Evolutionary conservation across 78 protist genomes (phyloP).

Genomic region (Paulinella micropora): DNA sequence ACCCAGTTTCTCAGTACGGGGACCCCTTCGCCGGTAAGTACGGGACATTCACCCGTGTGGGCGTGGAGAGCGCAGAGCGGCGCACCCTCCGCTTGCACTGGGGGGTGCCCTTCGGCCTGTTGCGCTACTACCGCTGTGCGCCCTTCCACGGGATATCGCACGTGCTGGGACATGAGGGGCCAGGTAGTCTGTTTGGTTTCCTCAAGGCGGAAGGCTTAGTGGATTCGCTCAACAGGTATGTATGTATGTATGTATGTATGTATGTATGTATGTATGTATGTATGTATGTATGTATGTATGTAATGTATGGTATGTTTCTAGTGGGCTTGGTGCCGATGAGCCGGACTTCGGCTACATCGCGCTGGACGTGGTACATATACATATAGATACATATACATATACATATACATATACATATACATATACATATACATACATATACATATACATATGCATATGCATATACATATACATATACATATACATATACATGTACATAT

Average conservation of each 20-base stretch:
- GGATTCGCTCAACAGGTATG: background rate
- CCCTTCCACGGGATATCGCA: background rate
- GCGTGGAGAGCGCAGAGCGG: background rate
- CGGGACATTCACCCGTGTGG: no score
- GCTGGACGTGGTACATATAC: background rate
- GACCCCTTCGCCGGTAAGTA: no score
- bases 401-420: background rate
- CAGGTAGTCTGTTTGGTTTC: no score
- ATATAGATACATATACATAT: background rate
- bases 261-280: background rate
- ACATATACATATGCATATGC: background rate
- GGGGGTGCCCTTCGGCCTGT: background rate
- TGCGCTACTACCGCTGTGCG: background rate
- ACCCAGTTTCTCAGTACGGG: no score
- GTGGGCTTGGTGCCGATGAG: background rate
- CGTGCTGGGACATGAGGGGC: no score
- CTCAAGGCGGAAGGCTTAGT: no score
- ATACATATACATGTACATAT: no score
- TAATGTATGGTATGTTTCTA: background rate
- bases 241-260: background rate
- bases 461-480: background rate
- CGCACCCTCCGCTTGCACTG: background rate
- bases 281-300: background rate
- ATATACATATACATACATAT: background rate
- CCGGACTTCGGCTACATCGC: background rate